These are phyloP conservation scores for Boletus rubescentipes DNA, from an alignment of 768 basidiomycete genomes.

Conservation along the genomic window DNA sequence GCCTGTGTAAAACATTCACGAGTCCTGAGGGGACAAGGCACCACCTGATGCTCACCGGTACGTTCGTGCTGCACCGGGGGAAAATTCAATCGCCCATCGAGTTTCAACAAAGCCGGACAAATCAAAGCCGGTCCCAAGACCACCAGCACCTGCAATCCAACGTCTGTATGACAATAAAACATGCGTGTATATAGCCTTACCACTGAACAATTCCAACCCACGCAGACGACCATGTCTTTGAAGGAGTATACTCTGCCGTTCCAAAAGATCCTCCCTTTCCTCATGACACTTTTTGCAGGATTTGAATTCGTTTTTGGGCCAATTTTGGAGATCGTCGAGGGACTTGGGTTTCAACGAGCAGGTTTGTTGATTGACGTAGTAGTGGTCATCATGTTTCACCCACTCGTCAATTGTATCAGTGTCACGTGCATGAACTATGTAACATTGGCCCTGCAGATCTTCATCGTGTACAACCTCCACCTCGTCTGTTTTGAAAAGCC, in stretches of 20 bases:
- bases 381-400: conserved; percentile 59
- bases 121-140: conserved; percentile 66
- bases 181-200: conserved; percentile 33
- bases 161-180: background rate
- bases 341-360: conserved; percentile 18
- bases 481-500: conserved; percentile 42
- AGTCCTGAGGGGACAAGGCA: background rate
- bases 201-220: conserved; percentile 69
- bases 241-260: conserved; percentile 32
- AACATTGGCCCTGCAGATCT: conserved; percentile 55
- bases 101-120: conserved; percentile 62
- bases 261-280: conserved; percentile 32
- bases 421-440: conserved; percentile 41
- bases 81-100: conserved; percentile 67
- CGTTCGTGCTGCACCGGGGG: conserved; percentile 60
- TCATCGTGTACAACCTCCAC: conserved; percentile 29
- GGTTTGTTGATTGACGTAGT: conserved; percentile 45
- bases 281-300: conserved; percentile 42
- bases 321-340: conserved; percentile 24
- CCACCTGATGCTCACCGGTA: conserved; percentile 46
- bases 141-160: conserved; percentile 60
- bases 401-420: conserved; percentile 34
- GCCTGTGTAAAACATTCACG: conserved; percentile 35
- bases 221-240: conserved; percentile 45
- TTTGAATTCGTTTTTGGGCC: conserved; percentile 29